phyloP scores from a whole-genome alignment of 305 asterid species.

The Fraxinus greggii region DNA sequence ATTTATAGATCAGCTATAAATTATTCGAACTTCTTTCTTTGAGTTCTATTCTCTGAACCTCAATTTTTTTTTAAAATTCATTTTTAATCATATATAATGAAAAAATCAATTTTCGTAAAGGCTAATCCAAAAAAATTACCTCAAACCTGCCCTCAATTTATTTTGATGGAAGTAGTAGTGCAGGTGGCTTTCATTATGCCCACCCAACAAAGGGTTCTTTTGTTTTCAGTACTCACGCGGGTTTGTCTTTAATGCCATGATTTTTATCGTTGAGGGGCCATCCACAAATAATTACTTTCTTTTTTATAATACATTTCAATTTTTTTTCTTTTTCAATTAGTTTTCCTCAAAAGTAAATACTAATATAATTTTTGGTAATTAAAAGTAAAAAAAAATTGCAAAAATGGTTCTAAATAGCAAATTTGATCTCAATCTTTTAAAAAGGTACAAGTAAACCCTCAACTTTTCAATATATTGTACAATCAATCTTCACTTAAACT shows the following conservation, averaged over 20 bases:
- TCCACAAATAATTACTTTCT: not conserved
- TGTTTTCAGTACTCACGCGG: conserved; percentile 25
- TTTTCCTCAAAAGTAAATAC: not conserved
- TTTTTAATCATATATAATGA: too few species aligned
- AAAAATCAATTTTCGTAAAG: too few species aligned
- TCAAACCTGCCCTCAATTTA: not conserved
- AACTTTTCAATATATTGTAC: not conserved
- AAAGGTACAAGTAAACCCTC: not conserved
- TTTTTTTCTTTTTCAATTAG: too few species aligned
- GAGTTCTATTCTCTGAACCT: too few species aligned
- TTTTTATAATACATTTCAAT: not conserved
- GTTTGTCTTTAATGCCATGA: conserved; percentile 6
- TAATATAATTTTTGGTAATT: not conserved
- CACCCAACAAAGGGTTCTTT: conserved; percentile 27
- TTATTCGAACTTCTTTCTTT: too few species aligned
- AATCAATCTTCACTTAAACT: not conserved
- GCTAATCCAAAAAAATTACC: too few species aligned
- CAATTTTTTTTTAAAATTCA: too few species aligned
- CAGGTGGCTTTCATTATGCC: not conserved
- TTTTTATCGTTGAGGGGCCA: not conserved
- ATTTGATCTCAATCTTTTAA: not conserved
- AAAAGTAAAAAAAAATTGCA: not conserved
- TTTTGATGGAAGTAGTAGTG: not conserved
- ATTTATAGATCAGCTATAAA: too few species aligned
- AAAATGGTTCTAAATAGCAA: not conserved